phyloP scores from a whole-genome alignment of 805 yeast genomes.

The Lachancea thermotolerans region DNA sequence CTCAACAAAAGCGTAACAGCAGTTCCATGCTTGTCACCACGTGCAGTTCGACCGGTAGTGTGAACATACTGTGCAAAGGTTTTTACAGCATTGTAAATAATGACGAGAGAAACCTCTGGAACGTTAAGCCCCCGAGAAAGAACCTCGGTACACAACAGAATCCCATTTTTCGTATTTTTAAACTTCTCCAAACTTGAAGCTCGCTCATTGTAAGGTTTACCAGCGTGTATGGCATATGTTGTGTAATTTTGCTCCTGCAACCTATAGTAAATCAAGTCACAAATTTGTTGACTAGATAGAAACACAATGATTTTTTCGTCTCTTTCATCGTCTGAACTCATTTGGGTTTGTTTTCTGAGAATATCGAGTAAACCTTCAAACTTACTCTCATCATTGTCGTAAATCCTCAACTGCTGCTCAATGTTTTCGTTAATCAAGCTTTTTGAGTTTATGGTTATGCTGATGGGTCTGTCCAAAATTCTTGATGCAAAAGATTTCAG shows the following conservation, averaged over 20 bases:
- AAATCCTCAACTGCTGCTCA: slow-evolving; percentile 59
- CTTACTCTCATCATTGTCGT: slow-evolving; percentile 47
- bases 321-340: slow-evolving; percentile 16
- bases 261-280: slow-evolving; percentile 59
- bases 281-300: slow-evolving; percentile 81
- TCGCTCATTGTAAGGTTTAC: slow-evolving; percentile 80
- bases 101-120: slow-evolving; percentile 70
- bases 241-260: slow-evolving; percentile 43
- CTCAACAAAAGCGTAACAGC: slow-evolving; percentile 67
- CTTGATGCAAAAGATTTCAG: slow-evolving; percentile 70
- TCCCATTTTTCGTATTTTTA: slow-evolving; percentile 48
- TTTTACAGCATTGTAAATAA: slow-evolving; percentile 76
- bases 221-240: slow-evolving; percentile 80
- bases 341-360: slow-evolving; percentile 37
- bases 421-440: slow-evolving; percentile 79
- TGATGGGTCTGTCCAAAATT: slow-evolving; percentile 57
- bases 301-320: slow-evolving; percentile 63
- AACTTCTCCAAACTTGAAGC: slow-evolving; percentile 68
- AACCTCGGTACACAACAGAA: slow-evolving; percentile 85
- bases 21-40: slow-evolving; percentile 75
- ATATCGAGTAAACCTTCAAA: slow-evolving; percentile 48
- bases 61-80: slow-evolving; percentile 95
- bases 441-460: slow-evolving; percentile 72
- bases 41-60: slow-evolving; percentile 91
- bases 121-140: slow-evolving; percentile 95